These are phyloP conservation scores for Aureobasidium sp. DNA, from an alignment of 2,329 filamentous ascomycete genomes.

Conservation along the genomic window DNA sequence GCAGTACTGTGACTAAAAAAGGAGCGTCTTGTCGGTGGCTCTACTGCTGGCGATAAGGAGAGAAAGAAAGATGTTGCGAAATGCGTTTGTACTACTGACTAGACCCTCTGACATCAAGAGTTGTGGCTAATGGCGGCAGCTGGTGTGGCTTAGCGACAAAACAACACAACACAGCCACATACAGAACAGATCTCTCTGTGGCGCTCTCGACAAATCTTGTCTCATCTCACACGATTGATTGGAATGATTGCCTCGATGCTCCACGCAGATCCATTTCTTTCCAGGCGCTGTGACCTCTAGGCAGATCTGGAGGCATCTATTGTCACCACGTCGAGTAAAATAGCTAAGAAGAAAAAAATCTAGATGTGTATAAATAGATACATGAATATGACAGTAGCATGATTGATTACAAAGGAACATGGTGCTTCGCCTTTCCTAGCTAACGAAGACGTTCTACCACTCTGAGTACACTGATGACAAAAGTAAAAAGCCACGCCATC, in stretches of 20 bases:
- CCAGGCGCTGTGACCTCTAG: not conserved
- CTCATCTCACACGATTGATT: no score
- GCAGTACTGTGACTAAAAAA: not conserved
- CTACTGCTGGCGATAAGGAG: not conserved
- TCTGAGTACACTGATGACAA: slow-evolving; percentile 61
- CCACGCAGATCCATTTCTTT: not conserved
- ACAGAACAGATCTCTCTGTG: not conserved
- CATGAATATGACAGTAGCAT: not conserved
- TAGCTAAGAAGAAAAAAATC: not conserved
- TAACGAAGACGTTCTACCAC: slow-evolving; percentile 31
- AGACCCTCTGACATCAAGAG: not conserved
- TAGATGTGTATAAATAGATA: slow-evolving; percentile 10
- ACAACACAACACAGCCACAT: not conserved
- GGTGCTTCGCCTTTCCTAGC: not conserved
- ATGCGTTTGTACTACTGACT: not conserved
- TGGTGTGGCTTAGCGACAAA: not conserved
- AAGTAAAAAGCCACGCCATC: slow-evolving; percentile 84
- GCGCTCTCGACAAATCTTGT: not conserved
- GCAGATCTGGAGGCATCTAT: not conserved
- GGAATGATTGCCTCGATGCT: not conserved
- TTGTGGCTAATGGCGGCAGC: not conserved
- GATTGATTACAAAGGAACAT: slow-evolving; percentile 12
- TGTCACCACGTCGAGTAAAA: not conserved
- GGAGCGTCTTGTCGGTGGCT: not conserved
- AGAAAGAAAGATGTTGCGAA: not conserved